Percentiles rank a stretch among this genome's conserved stretches.
Evolutionary conservation across 2,329 filamentous ascomycete species (phyloP).

Genomic region (Bipolaris bicolor): DNA sequence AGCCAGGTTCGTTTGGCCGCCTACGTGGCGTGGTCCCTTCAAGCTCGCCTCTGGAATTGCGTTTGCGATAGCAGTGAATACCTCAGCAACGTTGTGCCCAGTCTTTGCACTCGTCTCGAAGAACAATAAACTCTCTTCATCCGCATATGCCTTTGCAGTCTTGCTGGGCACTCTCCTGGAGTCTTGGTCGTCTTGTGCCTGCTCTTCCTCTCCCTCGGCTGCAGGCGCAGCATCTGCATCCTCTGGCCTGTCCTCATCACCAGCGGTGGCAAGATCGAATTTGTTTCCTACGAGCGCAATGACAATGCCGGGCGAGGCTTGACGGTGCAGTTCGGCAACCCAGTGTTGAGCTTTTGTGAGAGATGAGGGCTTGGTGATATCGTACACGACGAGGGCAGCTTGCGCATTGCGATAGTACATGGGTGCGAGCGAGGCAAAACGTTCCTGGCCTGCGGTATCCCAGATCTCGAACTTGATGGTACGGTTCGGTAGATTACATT

Average conservation of each 20-base stretch:
- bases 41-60: constrained; percentile 96
- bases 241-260: constrained; percentile 53
- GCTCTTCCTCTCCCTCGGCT: constrained; percentile 55
- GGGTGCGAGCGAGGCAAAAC: constrained; percentile 92
- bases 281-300: constrained; percentile 93
- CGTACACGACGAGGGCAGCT: constrained; percentile 96
- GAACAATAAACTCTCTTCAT: constrained; percentile 92
- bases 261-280: constrained; percentile 74
- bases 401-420: constrained; percentile 99
- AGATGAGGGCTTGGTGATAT: constrained; percentile 94
- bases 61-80: constrained; percentile 98
- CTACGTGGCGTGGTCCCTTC: constrained; percentile 79
- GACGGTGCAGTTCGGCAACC: constrained; percentile 95
- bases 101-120: constrained; percentile 99
- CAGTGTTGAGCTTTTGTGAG: constrained; percentile 98
- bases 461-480: constrained; percentile 78
- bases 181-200: constrained; percentile 70
- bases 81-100: constrained; percentile 89
- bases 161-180: constrained; percentile 88
- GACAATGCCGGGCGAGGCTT: constrained; percentile 94
- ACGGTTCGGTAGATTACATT: constrained; percentile 91
- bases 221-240: constrained; percentile 56
- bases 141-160: constrained; percentile 90
- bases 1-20: constrained; percentile 63
- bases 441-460: constrained; percentile 98